phyloP scores from a whole-genome alignment of 192 early-diverging fungal genomes.

The Rhizophagus sp. region DNA sequence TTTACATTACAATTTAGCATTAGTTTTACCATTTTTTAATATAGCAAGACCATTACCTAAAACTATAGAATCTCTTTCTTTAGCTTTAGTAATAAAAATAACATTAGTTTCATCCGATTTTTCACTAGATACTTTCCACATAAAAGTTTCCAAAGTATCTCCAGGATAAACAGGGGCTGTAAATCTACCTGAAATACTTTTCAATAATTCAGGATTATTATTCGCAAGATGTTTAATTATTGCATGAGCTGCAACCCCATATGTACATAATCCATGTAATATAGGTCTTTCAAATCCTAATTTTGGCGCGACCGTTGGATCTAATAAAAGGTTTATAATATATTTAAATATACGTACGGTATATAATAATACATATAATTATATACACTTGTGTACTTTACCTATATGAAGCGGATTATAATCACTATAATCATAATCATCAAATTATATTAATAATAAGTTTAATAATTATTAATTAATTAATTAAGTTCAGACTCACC shows the following conservation, averaged over 20 bases:
- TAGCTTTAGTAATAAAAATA: conserved; percentile 58
- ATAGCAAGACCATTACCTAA: conserved; percentile 37
- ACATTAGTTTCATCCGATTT: conserved; percentile 47
- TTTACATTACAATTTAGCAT: neutral
- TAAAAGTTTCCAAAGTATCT: conserved; percentile 64
- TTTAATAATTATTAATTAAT: too few species aligned
- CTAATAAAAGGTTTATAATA: too few species aligned
- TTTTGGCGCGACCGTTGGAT: conserved; percentile 62
- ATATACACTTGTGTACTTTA: too few species aligned
- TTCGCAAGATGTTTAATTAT: conserved; percentile 54
- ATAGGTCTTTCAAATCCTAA: conserved; percentile 75
- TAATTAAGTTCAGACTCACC: conserved; percentile 39
- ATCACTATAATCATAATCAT: neutral
- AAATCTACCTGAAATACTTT: conserved; percentile 66
- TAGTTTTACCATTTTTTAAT: neutral
- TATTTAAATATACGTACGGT: too few species aligned
- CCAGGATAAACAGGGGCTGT: conserved; percentile 74
- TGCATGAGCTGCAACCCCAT: conserved; percentile 60
- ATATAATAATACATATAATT: too few species aligned
- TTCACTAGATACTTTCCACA: conserved; percentile 66
- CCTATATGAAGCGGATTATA: neutral
- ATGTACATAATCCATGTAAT: conserved; percentile 70
- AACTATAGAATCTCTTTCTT: conserved; percentile 59
- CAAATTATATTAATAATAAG: too few species aligned
- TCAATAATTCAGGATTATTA: conserved; percentile 58